Conservation (phyloP, 2,329 filamentous ascomycete species). For the Penicillium sp. region DNA sequence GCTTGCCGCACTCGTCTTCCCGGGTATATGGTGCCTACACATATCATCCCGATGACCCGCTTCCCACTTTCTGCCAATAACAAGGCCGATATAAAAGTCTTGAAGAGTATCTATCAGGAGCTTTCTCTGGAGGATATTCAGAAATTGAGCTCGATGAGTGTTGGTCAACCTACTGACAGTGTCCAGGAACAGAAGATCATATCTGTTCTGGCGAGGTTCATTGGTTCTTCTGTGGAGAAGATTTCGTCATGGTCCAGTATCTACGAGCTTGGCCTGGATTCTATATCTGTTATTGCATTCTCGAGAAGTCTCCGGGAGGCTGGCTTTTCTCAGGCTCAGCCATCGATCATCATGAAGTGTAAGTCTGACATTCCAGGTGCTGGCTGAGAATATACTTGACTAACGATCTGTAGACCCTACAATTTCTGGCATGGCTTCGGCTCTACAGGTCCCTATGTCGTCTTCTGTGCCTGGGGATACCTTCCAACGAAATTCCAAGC, state of each 20-base stretch:
- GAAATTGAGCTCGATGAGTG: conserved; percentile 44
- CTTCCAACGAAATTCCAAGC: conserved; percentile 51
- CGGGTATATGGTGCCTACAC: conserved; percentile 86
- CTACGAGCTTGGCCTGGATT: conserved; percentile 85
- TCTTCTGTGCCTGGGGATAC: conserved; percentile 10
- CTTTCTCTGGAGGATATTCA: conserved; percentile 63
- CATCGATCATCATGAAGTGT: conserved; percentile 64
- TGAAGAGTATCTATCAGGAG: conserved; percentile 64
- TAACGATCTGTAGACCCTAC: conserved; percentile 24
- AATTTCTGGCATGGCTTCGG: conserved; percentile 40
- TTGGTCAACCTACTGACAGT: conserved; percentile 25
- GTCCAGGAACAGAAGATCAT: conserved; percentile 48
- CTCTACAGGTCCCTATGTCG: conserved; percentile 13
- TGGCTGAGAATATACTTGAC: background rate
- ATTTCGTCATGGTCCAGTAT: conserved; percentile 63
- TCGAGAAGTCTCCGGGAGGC: conserved; percentile 60
- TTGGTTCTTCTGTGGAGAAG: conserved; percentile 43
- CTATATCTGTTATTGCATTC: conserved; percentile 75
- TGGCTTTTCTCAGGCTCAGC: conserved; percentile 60
- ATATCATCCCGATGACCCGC: conserved; percentile 67
- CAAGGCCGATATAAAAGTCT: conserved; percentile 72
- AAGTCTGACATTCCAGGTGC: background rate
- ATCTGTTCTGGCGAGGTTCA: conserved; percentile 53
- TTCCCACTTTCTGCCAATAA: conserved; percentile 86
- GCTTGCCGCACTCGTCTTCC: conserved; percentile 70